Base-by-base conservation (phyloP, 441 rosid species). In the Populus trichocarpa region DNA sequence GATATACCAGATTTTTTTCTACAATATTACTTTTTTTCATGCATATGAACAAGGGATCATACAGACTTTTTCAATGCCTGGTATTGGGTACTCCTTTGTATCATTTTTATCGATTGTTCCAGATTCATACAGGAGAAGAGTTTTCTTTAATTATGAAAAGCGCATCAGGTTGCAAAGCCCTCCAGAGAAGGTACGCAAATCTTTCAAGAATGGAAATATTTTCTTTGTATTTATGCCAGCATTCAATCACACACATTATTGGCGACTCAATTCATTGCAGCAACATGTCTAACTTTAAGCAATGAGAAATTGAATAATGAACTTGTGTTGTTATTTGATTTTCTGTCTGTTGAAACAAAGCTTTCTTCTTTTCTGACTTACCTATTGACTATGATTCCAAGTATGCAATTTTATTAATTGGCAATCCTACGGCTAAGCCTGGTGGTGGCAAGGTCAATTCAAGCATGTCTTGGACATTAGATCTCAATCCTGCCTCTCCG, bases 61-160 rank as follows among this genome's bases (percentile, higher is more conserved):
- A 50, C 8, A 16, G 8, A 50, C 6, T 14, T 50, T 50, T 50
- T 14, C n/a, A 50, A 5, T 50, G 1, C n/a, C 59, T 14, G 59
- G 6, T 50, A 16, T 50, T 50, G 59, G n/a, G 59, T 30, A 10
- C 40, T 68, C 71, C 42, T 30, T 30, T 50, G 20, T 50, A 18
- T 32, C 6, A 23, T 6, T 53, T 66, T 14, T 61, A 9, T 18
- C 12, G 3, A n/a, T 28, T 57, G 30, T 72, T 81, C 30, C 91
- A 91, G 92, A 88, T 76, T 72, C 86, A 59, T 89, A 76, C 69
- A 80, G 95, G 88, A 85, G 88, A 82, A 88, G 87, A 59, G 77
- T 91, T 32, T 89, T 91, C 88, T 89, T 91, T 79, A 86, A 91
- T 57, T 91, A 91, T 35, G 95, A 91, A 84, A 88, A 88, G 77